phyloP scores from a whole-genome alignment of 768 basidiomycete species.

The Punctularia strigosozonata region DNA sequence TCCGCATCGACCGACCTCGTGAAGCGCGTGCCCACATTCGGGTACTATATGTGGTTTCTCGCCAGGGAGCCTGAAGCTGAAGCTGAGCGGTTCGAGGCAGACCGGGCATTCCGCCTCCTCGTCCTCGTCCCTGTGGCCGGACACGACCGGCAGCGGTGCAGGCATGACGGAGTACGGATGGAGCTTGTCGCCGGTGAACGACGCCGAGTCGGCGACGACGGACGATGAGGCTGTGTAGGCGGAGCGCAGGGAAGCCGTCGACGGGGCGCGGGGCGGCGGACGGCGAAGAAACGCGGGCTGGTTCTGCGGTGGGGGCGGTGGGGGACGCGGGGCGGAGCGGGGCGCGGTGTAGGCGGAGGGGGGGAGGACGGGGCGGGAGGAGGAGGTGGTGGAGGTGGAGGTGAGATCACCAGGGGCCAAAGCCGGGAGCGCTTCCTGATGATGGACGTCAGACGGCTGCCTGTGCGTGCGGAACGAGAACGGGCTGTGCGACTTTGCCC shows the following conservation, averaged over 20 bases:
- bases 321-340: constrained; percentile 6
- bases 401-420: constrained; percentile 2
- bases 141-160: constrained; percentile 63
- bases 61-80: constrained; percentile 85
- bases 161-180: constrained; percentile 55
- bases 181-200: constrained; percentile 26
- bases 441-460: background rate
- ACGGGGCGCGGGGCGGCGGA: constrained; percentile 28
- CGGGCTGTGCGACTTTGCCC: too few species aligned
- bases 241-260: constrained; percentile 40
- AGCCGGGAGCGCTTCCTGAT: too few species aligned
- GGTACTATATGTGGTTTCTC: constrained; percentile 98
- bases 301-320: too few species aligned
- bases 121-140: constrained; percentile 45
- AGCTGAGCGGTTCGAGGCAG: constrained; percentile 90
- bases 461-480: background rate
- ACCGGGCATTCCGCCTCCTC: constrained; percentile 93
- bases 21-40: constrained; percentile 96
- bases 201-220: constrained; percentile 16
- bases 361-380: constrained; percentile 8
- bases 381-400: constrained; percentile 11
- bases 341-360: constrained; percentile 1
- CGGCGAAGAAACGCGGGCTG: constrained; percentile 23
- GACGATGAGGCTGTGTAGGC: constrained; percentile 23
- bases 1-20: constrained; percentile 58